Evolutionary conservation across 352 stramenopile genomes (phyloP).

Genomic region (Peronospora belbahrii): DNA sequence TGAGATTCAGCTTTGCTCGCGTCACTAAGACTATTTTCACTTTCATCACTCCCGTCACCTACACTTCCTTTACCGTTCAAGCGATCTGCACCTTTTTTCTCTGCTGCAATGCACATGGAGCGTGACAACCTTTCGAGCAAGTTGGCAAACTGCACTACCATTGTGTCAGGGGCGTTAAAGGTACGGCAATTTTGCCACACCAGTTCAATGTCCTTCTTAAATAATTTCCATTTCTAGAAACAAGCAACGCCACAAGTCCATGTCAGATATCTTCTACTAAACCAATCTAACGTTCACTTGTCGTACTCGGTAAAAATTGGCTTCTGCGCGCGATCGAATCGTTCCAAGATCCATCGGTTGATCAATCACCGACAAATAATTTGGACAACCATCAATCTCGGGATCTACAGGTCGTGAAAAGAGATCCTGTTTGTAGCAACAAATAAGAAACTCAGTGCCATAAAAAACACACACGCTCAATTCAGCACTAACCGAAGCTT

Average conservation of each 20-base stretch:
- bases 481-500: constrained; percentile 44
- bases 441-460: constrained; percentile 2
- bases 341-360: constrained; percentile 84
- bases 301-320: constrained; percentile 61
- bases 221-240: constrained; percentile 58
- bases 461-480: background rate
- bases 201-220: constrained; percentile 70
- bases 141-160: constrained; percentile 74
- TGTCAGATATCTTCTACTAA: background rate
- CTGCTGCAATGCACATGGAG: constrained; percentile 48
- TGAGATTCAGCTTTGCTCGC: constrained; percentile 37
- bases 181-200: constrained; percentile 81
- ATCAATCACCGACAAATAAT: constrained; percentile 78
- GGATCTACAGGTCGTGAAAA: constrained; percentile 83
- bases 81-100: constrained; percentile 41
- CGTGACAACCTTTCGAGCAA: constrained; percentile 56
- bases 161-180: constrained; percentile 71
- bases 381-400: constrained; percentile 69
- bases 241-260: constrained; percentile 2
- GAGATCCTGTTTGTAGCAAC: constrained; percentile 40
- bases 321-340: constrained; percentile 51
- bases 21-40: constrained; percentile 40
- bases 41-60: constrained; percentile 20
- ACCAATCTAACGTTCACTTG: background rate
- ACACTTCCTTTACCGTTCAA: constrained; percentile 29